Percentiles rank a stretch among this genome's conserved stretches.
These are phyloP conservation scores for Exutisphaerella laricina DNA, from an alignment of 2,329 filamentous ascomycete species.

Conservation along the genomic window DNA sequence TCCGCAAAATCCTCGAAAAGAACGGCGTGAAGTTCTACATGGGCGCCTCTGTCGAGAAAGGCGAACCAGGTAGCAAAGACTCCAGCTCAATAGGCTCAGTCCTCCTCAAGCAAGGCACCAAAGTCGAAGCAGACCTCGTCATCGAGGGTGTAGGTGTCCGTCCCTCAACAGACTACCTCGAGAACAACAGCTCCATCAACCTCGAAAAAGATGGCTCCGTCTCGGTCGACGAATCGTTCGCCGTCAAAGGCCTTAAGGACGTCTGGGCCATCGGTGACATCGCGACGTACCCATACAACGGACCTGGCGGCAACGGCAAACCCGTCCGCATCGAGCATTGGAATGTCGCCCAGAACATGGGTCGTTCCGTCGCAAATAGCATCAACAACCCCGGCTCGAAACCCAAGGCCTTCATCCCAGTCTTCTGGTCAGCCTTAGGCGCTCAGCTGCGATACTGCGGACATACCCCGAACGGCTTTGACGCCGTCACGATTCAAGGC, in stretches of 20 bases:
- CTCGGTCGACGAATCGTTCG: conserved; percentile 71
- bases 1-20: conserved; percentile 73
- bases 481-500: conserved; percentile 77
- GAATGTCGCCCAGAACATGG: conserved; percentile 94
- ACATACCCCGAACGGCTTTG: conserved; percentile 74
- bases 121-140: conserved; percentile 79
- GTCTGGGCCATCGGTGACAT: conserved; percentile 96
- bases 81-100: conserved; percentile 72
- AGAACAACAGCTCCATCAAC: conserved; percentile 61
- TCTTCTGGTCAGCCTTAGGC: conserved; percentile 95
- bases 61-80: conserved; percentile 63
- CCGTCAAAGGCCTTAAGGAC: conserved; percentile 67
- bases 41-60: conserved; percentile 74
- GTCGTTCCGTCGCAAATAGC: conserved; percentile 69
- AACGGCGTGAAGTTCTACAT: conserved; percentile 87
- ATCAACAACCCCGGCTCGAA: conserved; percentile 62
- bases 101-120: conserved; percentile 77
- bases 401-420: conserved; percentile 73
- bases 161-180: conserved; percentile 78
- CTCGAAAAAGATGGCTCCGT: conserved; percentile 84
- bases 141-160: conserved; percentile 85
- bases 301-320: conserved; percentile 71
- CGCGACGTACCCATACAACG: conserved; percentile 88
- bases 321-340: conserved; percentile 89
- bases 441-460: conserved; percentile 90